phyloP scores from a whole-genome alignment of 2,329 filamentous ascomycete species.

The Macrophomina phaseolina region DNA sequence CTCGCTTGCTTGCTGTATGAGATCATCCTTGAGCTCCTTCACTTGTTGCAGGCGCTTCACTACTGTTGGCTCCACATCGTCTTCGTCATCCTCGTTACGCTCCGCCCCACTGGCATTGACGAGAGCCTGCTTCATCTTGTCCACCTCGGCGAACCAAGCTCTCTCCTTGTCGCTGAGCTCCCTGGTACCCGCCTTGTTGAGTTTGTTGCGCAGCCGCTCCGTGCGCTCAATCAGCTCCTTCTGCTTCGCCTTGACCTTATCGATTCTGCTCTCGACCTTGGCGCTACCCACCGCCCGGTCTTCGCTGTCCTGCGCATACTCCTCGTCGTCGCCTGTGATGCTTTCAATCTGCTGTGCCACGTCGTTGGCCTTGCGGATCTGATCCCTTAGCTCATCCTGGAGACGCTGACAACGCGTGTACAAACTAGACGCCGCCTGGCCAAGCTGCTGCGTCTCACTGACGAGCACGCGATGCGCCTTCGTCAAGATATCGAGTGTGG shows the following conservation, averaged over 20 bases:
- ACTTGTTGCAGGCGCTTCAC: constrained; percentile 64
- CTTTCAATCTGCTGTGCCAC: constrained; percentile 70
- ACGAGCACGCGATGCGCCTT: constrained; percentile 74
- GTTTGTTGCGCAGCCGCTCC: constrained; percentile 61
- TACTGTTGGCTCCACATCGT: constrained; percentile 39
- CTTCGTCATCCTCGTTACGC: constrained; percentile 32
- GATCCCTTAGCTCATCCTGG: constrained; percentile 69
- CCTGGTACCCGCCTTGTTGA: constrained; percentile 45
- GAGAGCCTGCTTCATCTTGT: constrained; percentile 46
- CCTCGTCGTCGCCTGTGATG: constrained; percentile 65
- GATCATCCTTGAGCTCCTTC: constrained; percentile 58
- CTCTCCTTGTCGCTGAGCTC: constrained; percentile 69
- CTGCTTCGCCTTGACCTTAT: constrained; percentile 62
- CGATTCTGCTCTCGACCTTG: constrained; percentile 65
- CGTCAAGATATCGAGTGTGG: constrained; percentile 73
- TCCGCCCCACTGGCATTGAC: constrained; percentile 37
- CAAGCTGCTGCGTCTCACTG: constrained; percentile 71
- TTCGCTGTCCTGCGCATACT: constrained; percentile 47
- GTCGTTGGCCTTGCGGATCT: constrained; percentile 69
- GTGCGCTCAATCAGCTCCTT: constrained; percentile 63
- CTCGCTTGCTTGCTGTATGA: constrained; percentile 44
- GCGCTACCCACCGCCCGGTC: constrained; percentile 58
- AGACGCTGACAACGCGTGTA: constrained; percentile 74
- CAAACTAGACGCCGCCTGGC: constrained; percentile 72
- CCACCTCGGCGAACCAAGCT: constrained; percentile 64